Percentiles rank a stretch among this genome's conserved stretches.
Evolutionary conservation across 2,329 filamentous ascomycete species (phyloP).

Genomic region (Beauveria caledonica): DNA sequence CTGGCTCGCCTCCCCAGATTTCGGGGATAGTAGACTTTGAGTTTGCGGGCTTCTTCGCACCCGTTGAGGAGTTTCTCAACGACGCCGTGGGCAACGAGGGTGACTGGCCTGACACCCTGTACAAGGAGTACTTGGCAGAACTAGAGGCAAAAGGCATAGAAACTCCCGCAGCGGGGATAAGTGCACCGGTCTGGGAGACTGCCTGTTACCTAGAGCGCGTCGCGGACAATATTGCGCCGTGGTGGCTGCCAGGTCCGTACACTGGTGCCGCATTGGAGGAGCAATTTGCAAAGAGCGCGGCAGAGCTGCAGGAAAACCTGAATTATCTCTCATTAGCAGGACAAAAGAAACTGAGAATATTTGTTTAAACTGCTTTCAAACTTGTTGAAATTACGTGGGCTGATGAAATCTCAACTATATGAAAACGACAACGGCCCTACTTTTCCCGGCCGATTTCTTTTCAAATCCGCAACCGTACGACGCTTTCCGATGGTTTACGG

Average conservation of each 20-base stretch:
- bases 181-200: neutral
- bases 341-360: too few relatives aligned
- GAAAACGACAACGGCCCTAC: too few relatives aligned
- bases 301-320: neutral
- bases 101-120: constrained; percentile 2
- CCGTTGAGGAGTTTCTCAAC: constrained; percentile 16
- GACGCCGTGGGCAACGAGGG: constrained; percentile 8
- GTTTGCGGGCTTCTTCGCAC: constrained; percentile 18
- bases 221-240: constrained; percentile 11
- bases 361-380: too few relatives aligned
- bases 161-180: constrained; percentile 1
- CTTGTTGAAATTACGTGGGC: too few relatives aligned
- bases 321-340: neutral
- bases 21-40: constrained; percentile 19
- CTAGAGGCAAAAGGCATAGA: constrained; percentile 1
- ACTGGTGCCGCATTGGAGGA: neutral
- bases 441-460: too few relatives aligned
- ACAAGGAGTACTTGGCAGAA: neutral
- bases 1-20: constrained; percentile 12
- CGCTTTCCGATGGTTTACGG: too few relatives aligned
- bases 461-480: too few relatives aligned
- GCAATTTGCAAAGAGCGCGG: neutral
- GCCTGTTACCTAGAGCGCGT: constrained; percentile 5
- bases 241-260: constrained; percentile 11
- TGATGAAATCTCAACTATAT: too few relatives aligned